Base-by-base conservation (phyloP, 257 asterid species). In the Paraleonurus japonicus region DNA sequence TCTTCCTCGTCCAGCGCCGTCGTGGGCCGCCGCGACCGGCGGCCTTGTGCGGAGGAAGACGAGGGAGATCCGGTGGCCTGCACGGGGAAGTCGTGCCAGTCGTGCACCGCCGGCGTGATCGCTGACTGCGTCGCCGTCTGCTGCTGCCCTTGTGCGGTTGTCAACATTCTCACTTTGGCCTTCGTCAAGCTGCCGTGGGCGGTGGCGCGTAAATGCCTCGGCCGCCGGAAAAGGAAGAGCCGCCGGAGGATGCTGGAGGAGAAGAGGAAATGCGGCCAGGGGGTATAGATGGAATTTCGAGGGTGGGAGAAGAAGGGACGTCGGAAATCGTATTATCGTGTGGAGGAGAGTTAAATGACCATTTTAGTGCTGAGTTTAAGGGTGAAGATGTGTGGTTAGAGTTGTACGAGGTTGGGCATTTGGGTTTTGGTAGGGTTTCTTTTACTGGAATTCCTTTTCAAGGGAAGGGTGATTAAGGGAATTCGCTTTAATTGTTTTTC, bases 81-180 rank as follows among this genome's bases (percentile, higher is more conserved):
- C 83, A 85, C 94, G 15, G 96, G 95, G 17, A 81, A 78, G 54
- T 79, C 85, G 3, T 93, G 97, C 78, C 83, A 84, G 67, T 87
- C 97, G 73, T 93, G 97, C 85, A 79, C 96, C 16, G 97, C 88
- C 39, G 95, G 92, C 9, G 83, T 84, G 72, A 85, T 93, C 74
- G 97, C 97, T 13, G 98, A 91, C 82, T 93, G 98, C 76, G 96
- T 93, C 15, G 98, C 97, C 30, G 86, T 93, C 1, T 90, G 97
- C 74, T 93, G 97, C 78, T 93, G 98, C 62, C 98, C 98, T 1
- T 90, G 95, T 81, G 91, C 96, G 7, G 90, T 93, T 65, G 89
- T 93, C 11, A 88, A 83, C 82, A 72, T 93, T 4, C 32, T 93
- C 63, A 79, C 87, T 2, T 82, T 93, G 45, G 84, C 97, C 3